A percentile compares a stretch with the other conserved stretches of the same genome.
Conservation (phyloP, 805 yeast species). For the Vanderwaltozyma verrucispora region DNA sequence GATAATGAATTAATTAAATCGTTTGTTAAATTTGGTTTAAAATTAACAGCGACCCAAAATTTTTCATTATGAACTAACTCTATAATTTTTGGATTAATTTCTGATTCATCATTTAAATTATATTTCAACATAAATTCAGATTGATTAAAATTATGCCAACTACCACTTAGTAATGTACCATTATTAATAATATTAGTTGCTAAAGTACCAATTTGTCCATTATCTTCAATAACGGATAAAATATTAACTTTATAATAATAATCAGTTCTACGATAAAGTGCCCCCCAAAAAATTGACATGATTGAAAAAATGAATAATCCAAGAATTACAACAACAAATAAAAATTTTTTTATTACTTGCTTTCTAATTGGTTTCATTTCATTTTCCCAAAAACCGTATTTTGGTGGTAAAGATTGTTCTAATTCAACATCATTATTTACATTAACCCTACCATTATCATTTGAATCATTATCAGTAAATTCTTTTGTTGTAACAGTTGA, state of each 20-base stretch:
- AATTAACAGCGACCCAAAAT: conserved; percentile 55
- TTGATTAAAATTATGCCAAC: conserved; percentile 24
- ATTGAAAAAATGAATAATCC: conserved; percentile 15
- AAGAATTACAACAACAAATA: conserved; percentile 7
- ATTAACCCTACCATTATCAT: background rate
- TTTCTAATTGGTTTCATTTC: background rate
- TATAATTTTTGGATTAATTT: conserved; percentile 30
- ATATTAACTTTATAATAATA: conserved; percentile 18
- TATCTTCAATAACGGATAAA: conserved; percentile 30
- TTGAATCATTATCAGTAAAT: background rate
- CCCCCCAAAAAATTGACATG: conserved; percentile 30
- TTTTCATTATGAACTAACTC: conserved; percentile 41
- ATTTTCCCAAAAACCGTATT: conserved; percentile 1
- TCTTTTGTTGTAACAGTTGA: no score
- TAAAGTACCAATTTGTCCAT: background rate
- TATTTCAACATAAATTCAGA: conserved; percentile 16
- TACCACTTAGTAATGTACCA: conserved; percentile 9
- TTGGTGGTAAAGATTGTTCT: no score
- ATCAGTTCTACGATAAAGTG: conserved; percentile 23
- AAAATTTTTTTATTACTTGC: background rate
- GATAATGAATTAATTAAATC: conserved; percentile 18
- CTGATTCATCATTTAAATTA: conserved; percentile 9
- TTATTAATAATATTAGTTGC: conserved; percentile 2
- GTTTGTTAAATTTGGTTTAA: conserved; percentile 38
- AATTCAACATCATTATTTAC: background rate